Conservation (phyloP, 805 yeast genomes). For the Metschnikowia cubensis region DNA sequence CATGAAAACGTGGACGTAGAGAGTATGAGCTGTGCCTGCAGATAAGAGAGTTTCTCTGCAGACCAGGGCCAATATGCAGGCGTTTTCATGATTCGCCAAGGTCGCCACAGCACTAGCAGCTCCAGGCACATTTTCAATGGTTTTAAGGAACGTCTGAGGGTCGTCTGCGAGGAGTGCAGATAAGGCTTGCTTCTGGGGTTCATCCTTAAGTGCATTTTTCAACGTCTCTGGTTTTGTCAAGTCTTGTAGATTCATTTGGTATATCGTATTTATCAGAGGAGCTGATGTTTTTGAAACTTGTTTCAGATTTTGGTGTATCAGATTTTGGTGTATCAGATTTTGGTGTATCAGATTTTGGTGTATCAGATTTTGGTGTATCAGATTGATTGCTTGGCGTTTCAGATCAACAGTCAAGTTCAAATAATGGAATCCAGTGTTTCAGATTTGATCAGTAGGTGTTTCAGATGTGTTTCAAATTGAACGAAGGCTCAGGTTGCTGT, state of each 20-base stretch:
- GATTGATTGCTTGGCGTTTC: too few species aligned
- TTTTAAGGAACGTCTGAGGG: background rate
- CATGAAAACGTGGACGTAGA: conserved; percentile 7
- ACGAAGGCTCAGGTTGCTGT: too few species aligned
- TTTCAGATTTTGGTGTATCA: too few species aligned
- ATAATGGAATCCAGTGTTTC: too few species aligned
- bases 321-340: too few species aligned
- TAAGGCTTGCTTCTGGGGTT: background rate
- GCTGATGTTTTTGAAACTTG: background rate
- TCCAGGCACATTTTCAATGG: background rate
- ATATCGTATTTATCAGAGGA: background rate
- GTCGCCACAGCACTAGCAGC: background rate
- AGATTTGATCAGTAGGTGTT: too few species aligned
- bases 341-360: too few species aligned
- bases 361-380: too few species aligned
- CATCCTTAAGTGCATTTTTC: background rate
- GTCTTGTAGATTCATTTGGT: background rate
- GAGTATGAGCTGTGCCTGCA: background rate
- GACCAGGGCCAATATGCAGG: background rate
- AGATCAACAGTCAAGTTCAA: too few species aligned
- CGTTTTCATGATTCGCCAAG: background rate
- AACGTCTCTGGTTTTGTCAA: background rate
- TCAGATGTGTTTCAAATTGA: too few species aligned
- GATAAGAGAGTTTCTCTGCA: background rate
- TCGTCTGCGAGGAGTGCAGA: background rate